Evolutionary conservation across 192 early-diverging fungal species (phyloP).

Genomic region (Coemansia aciculifera): DNA sequence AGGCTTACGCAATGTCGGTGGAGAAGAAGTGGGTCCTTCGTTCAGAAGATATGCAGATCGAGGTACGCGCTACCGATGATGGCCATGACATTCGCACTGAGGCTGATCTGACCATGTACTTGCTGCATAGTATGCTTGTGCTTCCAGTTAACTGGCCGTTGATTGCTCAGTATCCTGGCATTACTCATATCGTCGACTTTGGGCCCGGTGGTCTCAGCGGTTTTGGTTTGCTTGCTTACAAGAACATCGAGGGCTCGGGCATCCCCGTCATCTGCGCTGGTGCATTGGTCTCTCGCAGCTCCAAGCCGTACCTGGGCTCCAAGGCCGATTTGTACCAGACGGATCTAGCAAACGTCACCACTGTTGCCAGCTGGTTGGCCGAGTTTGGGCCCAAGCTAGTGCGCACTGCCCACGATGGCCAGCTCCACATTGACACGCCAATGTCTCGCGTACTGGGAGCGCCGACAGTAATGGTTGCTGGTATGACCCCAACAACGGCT

Average conservation of each 20-base stretch:
- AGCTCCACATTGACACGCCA: constrained; percentile 81
- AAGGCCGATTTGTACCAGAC: constrained; percentile 74
- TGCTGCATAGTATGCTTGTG: constrained; percentile 70
- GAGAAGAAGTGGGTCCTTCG: constrained; percentile 36
- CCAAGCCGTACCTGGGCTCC: constrained; percentile 64
- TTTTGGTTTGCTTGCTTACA: constrained; percentile 79
- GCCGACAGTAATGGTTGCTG: constrained; percentile 92
- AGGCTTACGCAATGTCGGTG: neutral
- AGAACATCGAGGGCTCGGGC: constrained; percentile 87
- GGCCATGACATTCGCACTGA: constrained; percentile 12
- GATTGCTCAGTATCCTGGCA: constrained; percentile 53
- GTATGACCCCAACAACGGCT: constrained; percentile 90
- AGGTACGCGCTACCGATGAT: neutral
- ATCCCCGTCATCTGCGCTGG: constrained; percentile 54
- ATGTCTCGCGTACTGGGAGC: constrained; percentile 84
- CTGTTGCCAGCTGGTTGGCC: constrained; percentile 82
- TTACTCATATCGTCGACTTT: constrained; percentile 93
- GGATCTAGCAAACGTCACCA: constrained; percentile 65
- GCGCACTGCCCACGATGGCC: constrained; percentile 53
- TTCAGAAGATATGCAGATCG: neutral
- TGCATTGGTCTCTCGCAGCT: constrained; percentile 7
- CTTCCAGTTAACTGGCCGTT: constrained; percentile 63
- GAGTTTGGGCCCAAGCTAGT: constrained; percentile 85
- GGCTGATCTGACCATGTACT: constrained; percentile 59
- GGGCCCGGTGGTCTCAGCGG: constrained; percentile 84